phyloP scores from a whole-genome alignment of 208 protist species.

The Giardia duodenalis region DNA sequence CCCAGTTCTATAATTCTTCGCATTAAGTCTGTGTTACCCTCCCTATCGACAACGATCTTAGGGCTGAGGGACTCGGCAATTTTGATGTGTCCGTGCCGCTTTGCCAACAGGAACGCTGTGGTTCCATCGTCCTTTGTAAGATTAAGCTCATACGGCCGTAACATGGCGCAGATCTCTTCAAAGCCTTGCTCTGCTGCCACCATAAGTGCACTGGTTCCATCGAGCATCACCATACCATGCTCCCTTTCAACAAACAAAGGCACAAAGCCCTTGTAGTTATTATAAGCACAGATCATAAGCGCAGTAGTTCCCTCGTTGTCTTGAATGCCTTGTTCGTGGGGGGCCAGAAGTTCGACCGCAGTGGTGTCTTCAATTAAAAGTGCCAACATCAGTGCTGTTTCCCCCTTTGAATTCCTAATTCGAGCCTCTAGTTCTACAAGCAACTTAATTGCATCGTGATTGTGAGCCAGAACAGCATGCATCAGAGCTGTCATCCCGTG shows the following conservation, averaged over 20 bases:
- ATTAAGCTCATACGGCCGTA: background rate
- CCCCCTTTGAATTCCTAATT: background rate
- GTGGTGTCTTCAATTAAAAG: background rate
- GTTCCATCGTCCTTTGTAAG: background rate
- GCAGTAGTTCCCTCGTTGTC: background rate
- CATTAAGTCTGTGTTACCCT: background rate
- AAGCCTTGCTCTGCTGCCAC: background rate
- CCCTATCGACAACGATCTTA: background rate
- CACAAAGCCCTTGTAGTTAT: background rate
- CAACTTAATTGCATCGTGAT: background rate
- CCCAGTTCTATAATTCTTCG: background rate
- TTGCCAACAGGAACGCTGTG: background rate
- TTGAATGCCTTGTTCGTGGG: background rate
- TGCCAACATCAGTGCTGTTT: background rate
- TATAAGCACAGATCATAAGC: background rate
- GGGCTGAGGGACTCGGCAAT: background rate
- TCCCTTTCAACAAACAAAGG: background rate
- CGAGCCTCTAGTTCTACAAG: background rate
- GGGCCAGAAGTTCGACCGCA: background rate
- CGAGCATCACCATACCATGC: background rate
- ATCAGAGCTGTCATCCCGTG: background rate
- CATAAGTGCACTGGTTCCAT: background rate
- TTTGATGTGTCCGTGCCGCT: background rate
- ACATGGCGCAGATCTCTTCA: background rate
- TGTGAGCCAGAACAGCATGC: background rate